Evolutionary conservation across 2,329 filamentous ascomycete species (phyloP).

Genomic region (Scopulariopsis brevicaulis): DNA sequence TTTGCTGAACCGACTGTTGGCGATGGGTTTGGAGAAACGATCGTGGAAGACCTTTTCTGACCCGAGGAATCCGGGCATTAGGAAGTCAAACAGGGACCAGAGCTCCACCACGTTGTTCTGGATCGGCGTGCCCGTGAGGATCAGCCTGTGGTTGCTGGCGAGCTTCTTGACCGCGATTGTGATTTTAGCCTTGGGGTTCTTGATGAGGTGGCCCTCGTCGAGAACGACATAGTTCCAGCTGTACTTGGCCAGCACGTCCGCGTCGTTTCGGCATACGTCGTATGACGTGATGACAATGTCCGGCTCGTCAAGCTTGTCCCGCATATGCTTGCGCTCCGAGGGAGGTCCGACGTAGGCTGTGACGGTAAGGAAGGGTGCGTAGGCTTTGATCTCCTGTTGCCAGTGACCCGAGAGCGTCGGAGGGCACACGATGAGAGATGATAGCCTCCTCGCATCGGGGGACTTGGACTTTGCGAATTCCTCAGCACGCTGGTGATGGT

Average conservation of each 20-base stretch:
- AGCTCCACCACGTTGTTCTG: constrained; percentile 96
- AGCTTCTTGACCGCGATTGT: constrained; percentile 86
- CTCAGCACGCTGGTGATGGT: constrained; percentile 86
- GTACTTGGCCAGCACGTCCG: constrained; percentile 69
- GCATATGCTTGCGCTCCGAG: constrained; percentile 61
- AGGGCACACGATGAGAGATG: constrained; percentile 90
- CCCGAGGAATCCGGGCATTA: constrained; percentile 97
- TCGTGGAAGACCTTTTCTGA: constrained; percentile 93
- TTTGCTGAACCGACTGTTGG: constrained; percentile 88
- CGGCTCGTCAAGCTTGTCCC: constrained; percentile 58
- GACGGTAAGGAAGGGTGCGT: constrained; percentile 85
- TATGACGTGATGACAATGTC: constrained; percentile 97
- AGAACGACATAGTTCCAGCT: constrained; percentile 97
- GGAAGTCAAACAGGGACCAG: constrained; percentile 96
- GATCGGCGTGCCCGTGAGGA: constrained; percentile 92
- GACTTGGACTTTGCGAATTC: constrained; percentile 77
- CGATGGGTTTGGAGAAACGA: constrained; percentile 88
- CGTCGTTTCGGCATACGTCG: constrained; percentile 93
- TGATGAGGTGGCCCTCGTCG: constrained; percentile 96
- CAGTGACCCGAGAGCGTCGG: constrained; percentile 95
- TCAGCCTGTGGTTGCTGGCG: constrained; percentile 84
- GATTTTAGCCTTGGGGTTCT: constrained; percentile 96
- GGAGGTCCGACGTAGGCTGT: constrained; percentile 88
- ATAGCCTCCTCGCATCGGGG: constrained; percentile 66
- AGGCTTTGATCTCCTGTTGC: constrained; percentile 95